Evolutionary conservation across 192 early-diverging fungal species (phyloP), one percentile per base, ranked within the genome.

Genomic region (Glomus cerebriforme): DNA sequence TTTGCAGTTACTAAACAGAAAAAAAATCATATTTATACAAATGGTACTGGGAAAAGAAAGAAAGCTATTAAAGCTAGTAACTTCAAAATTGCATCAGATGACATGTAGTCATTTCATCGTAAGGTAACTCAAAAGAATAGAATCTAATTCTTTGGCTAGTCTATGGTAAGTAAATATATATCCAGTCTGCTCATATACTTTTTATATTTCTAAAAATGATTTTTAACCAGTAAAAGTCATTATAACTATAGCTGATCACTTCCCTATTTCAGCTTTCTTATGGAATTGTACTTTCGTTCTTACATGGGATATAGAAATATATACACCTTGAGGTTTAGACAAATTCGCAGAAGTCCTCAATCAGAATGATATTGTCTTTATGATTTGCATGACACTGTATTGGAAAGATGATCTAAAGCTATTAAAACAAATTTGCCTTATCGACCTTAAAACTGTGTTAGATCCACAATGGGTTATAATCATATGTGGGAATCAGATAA

Each of bases 71-170:
- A 72, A 72, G 45, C 39, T n/a, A 39, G 39, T 45, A 72, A 72
- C 39, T 49, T 72, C 9, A 29, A 72, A 72, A 72, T 35, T 72
- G 69, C 69, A 6, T 72, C 69, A 72, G 39, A 72, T 72, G 69
- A 72, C 43, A 39, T 39, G 15, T 47, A 17, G 19, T 47, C 39
- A 47, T 72, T 47, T 45, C 24, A 72, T 49, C 39, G 69, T 49
- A 72, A 72, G 39, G 27, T 72, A 47, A 22, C 39, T 72, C 15
- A 35, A 47, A 35, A 72, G 43, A 47, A 72, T 45, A 35, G 39
- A 71, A 71, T 71, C 19, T 19, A 19, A 37, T 8, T 67, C 27
- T 67, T 26, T 67, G 29, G 65, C 9, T 67, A 29, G 65, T 67
- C 65, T 67, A 67, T 32, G 65, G 0, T 32, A 67, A 67, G 65